Base-by-base conservation (phyloP, 352 stramenopile species). In the Pythium phragmiticola region DNA sequence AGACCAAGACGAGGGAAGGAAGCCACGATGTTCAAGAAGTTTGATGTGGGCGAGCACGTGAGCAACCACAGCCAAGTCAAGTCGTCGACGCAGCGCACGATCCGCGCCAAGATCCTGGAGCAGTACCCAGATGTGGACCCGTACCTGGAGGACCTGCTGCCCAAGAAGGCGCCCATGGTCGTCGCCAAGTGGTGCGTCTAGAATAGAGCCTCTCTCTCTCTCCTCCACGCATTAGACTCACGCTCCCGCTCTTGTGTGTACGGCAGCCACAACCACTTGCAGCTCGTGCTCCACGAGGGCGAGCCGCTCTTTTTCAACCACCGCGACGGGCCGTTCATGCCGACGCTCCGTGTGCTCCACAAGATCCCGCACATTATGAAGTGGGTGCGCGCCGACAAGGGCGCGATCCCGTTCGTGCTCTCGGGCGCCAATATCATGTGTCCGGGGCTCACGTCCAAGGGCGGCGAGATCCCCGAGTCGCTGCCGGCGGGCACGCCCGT, bases 381-480 rank as follows among this genome's bases (percentile, higher is more conserved):
- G 67, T 80, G 87, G 57, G 92, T 98, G 65, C 82, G 89, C 45
- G 96, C 98, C 2, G 97, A 99, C 80, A 98, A 98, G 75, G 97
- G 97, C 49, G 97, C 97, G 1, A 99, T 99, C 78, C 97, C 95
- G 55, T 99, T 98, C 70, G 79, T 99, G 58, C 76, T 99, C 13
- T 98, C 96, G 7, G 97, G 97, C 16, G 97, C 97, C 23, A 99
- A 99, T 80, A 95, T 99, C 57, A 99, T 99, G 97, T 99, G 96
- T 63, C 97, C 96, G 14, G 97, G 97, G 17, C 82, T 99, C 14
- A 99, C 96, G 7, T 99, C 97, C 63, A 84, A 88, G 17, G 96
- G 96, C 42, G 95, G 94, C 21, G 79, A 95, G 63, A 95, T 99
- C 85, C 89, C 92, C 9, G 84, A 95, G 36, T 82, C 97, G 21